Conservation (phyloP, 495 filamentous ascomycete species). For the Penicillium atrosanguineum region DNA sequence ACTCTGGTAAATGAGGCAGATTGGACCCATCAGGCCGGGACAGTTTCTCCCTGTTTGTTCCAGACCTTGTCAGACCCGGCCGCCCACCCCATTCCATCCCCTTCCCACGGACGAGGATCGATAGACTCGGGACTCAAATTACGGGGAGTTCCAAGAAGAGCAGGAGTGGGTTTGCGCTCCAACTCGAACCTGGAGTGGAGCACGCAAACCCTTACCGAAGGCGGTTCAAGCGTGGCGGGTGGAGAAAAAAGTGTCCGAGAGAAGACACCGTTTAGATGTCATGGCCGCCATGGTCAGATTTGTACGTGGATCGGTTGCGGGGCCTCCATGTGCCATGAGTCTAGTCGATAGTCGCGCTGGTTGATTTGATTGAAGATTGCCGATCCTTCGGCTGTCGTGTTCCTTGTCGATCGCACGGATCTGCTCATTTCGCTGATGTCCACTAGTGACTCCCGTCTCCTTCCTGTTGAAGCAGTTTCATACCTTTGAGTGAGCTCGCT, state of each 20-base stretch:
- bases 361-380: constrained; percentile 35
- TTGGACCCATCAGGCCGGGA: not conserved
- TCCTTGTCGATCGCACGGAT: constrained; percentile 22
- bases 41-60: not conserved
- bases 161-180: not conserved
- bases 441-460: constrained; percentile 14
- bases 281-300: constrained; percentile 16
- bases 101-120: not conserved
- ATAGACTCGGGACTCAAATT: constrained; percentile 1
- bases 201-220: not conserved
- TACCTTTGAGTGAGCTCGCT: not conserved
- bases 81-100: not conserved
- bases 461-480: constrained; percentile 15
- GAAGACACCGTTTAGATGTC: constrained; percentile 24
- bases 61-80: not conserved
- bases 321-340: constrained; percentile 10
- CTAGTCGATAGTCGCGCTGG: constrained; percentile 15
- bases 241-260: not conserved
- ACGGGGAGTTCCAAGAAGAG: constrained; percentile 2
- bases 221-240: not conserved
- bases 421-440: constrained; percentile 16
- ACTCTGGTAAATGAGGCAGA: not conserved
- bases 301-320: constrained; percentile 17
- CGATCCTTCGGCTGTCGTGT: constrained; percentile 26
- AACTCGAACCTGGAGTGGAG: not conserved